A percentile compares a stretch with the other conserved stretches of the same genome.
These are phyloP conservation scores for Alternaria metachromatica DNA, from an alignment of 2,329 filamentous ascomycete genomes.

Conservation along the genomic window DNA sequence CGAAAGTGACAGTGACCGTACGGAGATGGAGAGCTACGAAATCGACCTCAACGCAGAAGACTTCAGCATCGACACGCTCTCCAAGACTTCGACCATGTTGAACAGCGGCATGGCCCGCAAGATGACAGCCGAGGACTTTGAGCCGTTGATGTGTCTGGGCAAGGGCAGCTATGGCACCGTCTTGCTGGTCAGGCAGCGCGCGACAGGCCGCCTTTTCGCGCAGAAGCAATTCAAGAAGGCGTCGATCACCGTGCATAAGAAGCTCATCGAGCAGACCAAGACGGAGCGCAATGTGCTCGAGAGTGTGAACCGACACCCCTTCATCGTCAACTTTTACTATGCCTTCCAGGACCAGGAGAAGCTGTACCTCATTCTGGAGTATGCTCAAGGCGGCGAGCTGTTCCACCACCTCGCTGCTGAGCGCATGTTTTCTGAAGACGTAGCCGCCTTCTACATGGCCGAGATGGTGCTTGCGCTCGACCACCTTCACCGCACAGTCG, in stretches of 20 bases:
- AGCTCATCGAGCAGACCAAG: constrained; percentile 95
- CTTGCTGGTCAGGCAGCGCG: constrained; percentile 85
- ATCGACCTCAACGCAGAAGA: constrained; percentile 83
- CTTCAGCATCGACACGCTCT: constrained; percentile 69
- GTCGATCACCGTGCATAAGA: constrained; percentile 92
- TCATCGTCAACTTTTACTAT: constrained; percentile 97
- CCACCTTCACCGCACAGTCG: constrained; percentile 89
- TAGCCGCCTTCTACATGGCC: constrained; percentile 96
- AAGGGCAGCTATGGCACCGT: constrained; percentile 98
- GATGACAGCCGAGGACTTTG: constrained; percentile 91
- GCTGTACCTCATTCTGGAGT: constrained; percentile 95
- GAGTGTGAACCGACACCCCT: constrained; percentile 94
- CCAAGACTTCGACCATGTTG: constrained; percentile 43
- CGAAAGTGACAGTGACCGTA: constrained; percentile 70
- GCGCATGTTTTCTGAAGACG: constrained; percentile 91
- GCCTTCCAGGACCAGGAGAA: constrained; percentile 98
- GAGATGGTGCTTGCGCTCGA: constrained; percentile 95
- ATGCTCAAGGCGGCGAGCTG: constrained; percentile 94
- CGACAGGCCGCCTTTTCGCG: constrained; percentile 88
- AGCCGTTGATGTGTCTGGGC: constrained; percentile 87
- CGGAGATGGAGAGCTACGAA: constrained; percentile 83
- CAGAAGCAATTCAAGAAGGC: constrained; percentile 99
- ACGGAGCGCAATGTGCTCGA: constrained; percentile 95
- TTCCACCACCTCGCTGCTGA: constrained; percentile 95
- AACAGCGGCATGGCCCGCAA: constrained; percentile 69